Base-by-base conservation (phyloP, 495 filamentous ascomycete species). In the Aspergillus avenaceus region DNA sequence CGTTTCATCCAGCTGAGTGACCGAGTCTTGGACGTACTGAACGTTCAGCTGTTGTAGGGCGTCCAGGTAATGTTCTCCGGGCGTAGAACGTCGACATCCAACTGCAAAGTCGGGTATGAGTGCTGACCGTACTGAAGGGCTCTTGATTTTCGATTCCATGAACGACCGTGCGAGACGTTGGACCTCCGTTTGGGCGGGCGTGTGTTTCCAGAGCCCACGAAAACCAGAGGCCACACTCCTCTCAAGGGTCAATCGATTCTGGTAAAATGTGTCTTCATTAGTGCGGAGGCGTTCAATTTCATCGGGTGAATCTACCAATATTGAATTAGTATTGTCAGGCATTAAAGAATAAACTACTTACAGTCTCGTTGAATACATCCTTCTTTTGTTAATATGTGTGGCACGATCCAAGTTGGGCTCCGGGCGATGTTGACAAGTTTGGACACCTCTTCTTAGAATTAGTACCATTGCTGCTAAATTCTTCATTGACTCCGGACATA, bases 11-110 rank as follows among this genome's bases (percentile, higher is more conserved):
- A 52, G n/a, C n/a, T n/a, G n/a, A n/a, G n/a, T n/a, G n/a, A n/a
- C n/a, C n/a, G n/a, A 43, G 19, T 36, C 36, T 0, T 36, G 21
- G 19, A 56, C 44, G 16, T 56, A 53, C 11, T 36, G 21, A 7
- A 51, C 54, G 26, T 56, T 53, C 1, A 43, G 18, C 29, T 52
- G 40, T 14, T 53, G 51, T 16, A 58, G 27, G 3, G 55, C 55
- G 27, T 54, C 46, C n/a, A 58, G 19, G 44, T 58, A 58, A 19
- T 44, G 41, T 11, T 31, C 41, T 8, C 51, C 52, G 4, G 55
- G 55, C 1, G 47, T 58, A 13, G 45, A 53, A 14, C 54, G 54
- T 21, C 50, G 50, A 34, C 54, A 56, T 8, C 50, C 50, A 31
- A 50, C 42, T 26, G 43, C 54, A 32, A 56, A 56, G 18, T 56